Evolutionary conservation across 805 yeast species (phyloP).

Genomic region (Wickerhamomyces kurtzmanii): DNA sequence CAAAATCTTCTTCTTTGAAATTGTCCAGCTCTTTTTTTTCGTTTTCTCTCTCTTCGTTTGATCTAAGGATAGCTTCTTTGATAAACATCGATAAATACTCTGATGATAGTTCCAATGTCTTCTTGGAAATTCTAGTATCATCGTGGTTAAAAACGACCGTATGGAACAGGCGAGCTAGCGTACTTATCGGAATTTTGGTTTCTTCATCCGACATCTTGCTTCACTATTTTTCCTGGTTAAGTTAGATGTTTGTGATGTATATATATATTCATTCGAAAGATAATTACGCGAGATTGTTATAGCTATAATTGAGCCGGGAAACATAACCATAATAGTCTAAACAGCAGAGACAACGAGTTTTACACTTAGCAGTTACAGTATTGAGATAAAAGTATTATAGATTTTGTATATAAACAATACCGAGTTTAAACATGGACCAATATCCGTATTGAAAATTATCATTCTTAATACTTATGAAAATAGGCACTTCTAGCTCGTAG

Average conservation of each 20-base stretch:
- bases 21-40: slow-evolving; percentile 14
- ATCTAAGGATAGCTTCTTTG: slow-evolving; percentile 46
- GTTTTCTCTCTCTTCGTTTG: slow-evolving; percentile 39
- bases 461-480: slow-evolving; percentile 13
- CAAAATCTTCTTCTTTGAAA: slow-evolving; percentile 10
- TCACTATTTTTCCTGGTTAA: too few relatives aligned
- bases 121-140: slow-evolving; percentile 36
- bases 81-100: slow-evolving; percentile 49
- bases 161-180: slow-evolving; percentile 42
- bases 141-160: slow-evolving; percentile 36
- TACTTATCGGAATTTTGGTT: slow-evolving; percentile 15
- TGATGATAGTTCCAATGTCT: slow-evolving; percentile 37
- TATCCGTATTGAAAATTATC: slow-evolving; percentile 9
- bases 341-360: too few relatives aligned
- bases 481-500: slow-evolving; percentile 7
- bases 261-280: too few relatives aligned
- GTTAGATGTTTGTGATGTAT: too few relatives aligned
- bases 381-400: too few relatives aligned
- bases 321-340: too few relatives aligned
- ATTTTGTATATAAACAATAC: too few relatives aligned
- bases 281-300: too few relatives aligned
- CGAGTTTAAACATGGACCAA: slow-evolving; percentile 10
- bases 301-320: too few relatives aligned
- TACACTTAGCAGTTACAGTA: too few relatives aligned
- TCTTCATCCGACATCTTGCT: slow-evolving; percentile 8